Conservation (phyloP, 768 basidiomycete genomes). For the Tulasnella sp. region DNA sequence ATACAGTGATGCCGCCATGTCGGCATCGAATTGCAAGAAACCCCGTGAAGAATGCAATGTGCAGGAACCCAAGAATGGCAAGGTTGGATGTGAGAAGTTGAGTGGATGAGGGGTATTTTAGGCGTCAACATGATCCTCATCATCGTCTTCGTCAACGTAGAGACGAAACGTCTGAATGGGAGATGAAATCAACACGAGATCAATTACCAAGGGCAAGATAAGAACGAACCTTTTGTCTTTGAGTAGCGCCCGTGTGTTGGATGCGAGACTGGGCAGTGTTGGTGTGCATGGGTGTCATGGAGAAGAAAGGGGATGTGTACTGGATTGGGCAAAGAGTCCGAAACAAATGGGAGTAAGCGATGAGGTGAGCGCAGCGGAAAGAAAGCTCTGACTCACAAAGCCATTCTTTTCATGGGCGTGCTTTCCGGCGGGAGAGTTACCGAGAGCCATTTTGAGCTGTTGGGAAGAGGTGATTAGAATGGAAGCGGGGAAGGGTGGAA, state of each 20-base stretch:
- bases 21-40: too few relatives aligned
- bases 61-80: too few relatives aligned
- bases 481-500: not conserved
- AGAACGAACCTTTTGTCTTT: not conserved
- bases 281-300: constrained; percentile 6
- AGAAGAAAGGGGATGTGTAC: constrained; percentile 8
- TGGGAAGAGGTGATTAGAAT: not conserved
- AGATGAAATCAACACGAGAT: not conserved
- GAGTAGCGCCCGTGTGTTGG: not conserved
- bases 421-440: not conserved
- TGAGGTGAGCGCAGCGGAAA: not conserved
- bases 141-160: constrained; percentile 4
- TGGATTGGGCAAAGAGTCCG: not conserved
- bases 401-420: constrained; percentile 7
- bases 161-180: not conserved
- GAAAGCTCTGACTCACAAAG: not conserved
- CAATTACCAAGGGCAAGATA: not conserved
- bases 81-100: not conserved
- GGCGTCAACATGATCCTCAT: not conserved
- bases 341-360: not conserved
- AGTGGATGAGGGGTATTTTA: not conserved
- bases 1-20: too few relatives aligned
- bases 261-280: not conserved
- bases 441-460: constrained; percentile 5
- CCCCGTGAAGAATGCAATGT: too few relatives aligned